Conservation (phyloP, 495 filamentous ascomycete species). For the Aspergillus taichungensis region DNA sequence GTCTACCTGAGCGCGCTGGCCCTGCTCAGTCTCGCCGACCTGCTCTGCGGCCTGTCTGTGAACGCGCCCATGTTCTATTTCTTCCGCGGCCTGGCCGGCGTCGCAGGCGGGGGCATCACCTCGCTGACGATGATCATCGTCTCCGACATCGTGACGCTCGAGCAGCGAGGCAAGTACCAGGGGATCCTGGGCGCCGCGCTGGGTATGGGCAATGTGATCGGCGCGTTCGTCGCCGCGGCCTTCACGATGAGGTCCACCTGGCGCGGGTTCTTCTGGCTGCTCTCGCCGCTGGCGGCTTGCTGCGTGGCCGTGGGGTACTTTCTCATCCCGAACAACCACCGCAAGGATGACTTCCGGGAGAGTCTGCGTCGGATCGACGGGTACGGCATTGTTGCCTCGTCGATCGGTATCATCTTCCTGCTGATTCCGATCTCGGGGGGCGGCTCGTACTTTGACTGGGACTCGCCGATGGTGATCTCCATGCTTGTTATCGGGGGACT, state of each 20-base stretch:
- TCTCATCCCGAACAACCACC: slow-evolving; percentile 33
- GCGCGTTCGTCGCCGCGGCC: slow-evolving; percentile 36
- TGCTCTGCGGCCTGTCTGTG: slow-evolving; percentile 44
- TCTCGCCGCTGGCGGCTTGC: slow-evolving; percentile 31
- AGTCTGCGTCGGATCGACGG: slow-evolving; percentile 50
- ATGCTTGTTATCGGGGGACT: slow-evolving; percentile 48
- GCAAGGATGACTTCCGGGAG: slow-evolving; percentile 23
- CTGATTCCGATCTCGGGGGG: slow-evolving; percentile 57
- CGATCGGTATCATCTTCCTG: slow-evolving; percentile 45
- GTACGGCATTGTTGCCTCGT: slow-evolving; percentile 40
- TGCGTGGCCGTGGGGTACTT: slow-evolving; percentile 34
- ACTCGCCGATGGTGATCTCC: slow-evolving; percentile 51
- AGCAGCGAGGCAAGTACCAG: slow-evolving; percentile 39
- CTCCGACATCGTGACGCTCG: slow-evolving; percentile 39
- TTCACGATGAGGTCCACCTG: slow-evolving; percentile 38
- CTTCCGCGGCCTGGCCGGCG: slow-evolving; percentile 46
- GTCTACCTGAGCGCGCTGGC: slow-evolving; percentile 39
- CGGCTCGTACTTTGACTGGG: slow-evolving; percentile 51
- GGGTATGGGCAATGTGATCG: slow-evolving; percentile 35
- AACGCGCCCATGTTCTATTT: slow-evolving; percentile 45
- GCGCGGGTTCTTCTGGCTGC: slow-evolving; percentile 42
- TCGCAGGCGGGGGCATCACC: slow-evolving; percentile 45
- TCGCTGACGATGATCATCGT: slow-evolving; percentile 44
- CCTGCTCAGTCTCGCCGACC: slow-evolving; percentile 42
- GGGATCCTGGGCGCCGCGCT: slow-evolving; percentile 36